Conservation (phyloP, 2,329 filamentous ascomycete species). For the Waltergamsia citrina region DNA sequence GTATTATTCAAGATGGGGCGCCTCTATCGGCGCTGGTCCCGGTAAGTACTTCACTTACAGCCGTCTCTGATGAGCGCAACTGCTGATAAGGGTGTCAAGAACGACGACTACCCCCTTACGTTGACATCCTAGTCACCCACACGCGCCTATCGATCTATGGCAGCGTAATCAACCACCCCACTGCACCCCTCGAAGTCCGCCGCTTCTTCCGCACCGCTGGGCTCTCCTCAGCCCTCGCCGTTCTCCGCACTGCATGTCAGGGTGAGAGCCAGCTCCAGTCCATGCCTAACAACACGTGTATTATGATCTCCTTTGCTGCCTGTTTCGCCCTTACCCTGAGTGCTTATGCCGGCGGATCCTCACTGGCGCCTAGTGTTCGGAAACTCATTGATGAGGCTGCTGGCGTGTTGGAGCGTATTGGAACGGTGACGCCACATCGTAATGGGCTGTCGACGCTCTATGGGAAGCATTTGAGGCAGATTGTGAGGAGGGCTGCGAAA, state of each 20-base stretch:
- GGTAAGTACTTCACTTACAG: conserved; percentile 20
- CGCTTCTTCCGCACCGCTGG: conserved; percentile 65
- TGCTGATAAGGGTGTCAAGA: too few species aligned
- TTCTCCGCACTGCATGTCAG: conserved; percentile 64
- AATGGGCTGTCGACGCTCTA: conserved; percentile 53
- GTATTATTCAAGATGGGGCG: conserved; percentile 56
- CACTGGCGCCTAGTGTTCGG: conserved; percentile 52
- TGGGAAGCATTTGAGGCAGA: conserved; percentile 33
- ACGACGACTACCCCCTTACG: conserved; percentile 56
- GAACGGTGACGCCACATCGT: conserved; percentile 53
- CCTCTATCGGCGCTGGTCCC: conserved; percentile 43
- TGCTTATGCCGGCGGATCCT: conserved; percentile 46
- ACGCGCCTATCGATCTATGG: conserved; percentile 67
- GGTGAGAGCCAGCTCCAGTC: conserved; percentile 60
- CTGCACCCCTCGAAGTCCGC: conserved; percentile 59
- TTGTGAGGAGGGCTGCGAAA: conserved; percentile 26
- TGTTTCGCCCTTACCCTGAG: conserved; percentile 60
- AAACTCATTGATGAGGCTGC: conserved; percentile 60
- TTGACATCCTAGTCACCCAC: conserved; percentile 65
- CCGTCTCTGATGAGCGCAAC: neutral
- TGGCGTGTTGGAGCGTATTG: conserved; percentile 59
- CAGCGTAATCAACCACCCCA: conserved; percentile 66
- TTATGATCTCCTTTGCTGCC: conserved; percentile 70
- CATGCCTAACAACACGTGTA: conserved; percentile 71
- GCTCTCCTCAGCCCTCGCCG: conserved; percentile 63